Evolutionary conservation across 345 rosid genomes (phyloP).

Genomic region (Populus alba): DNA sequence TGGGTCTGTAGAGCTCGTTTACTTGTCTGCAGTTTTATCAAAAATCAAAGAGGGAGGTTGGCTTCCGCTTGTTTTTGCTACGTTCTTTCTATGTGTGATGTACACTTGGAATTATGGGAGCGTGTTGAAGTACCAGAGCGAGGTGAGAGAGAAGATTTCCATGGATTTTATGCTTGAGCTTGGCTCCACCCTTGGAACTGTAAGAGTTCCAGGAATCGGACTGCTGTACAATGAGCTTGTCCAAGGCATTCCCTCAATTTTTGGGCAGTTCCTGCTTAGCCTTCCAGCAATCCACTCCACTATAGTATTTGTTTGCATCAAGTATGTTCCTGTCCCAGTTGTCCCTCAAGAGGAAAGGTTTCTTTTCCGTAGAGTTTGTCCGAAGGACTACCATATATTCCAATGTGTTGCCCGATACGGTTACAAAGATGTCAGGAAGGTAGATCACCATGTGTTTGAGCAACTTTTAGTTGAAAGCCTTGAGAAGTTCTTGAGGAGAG

Average conservation of each 20-base stretch:
- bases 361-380: slow-evolving; percentile 83
- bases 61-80: slow-evolving; percentile 85
- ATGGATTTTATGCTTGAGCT: slow-evolving; percentile 84
- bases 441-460: slow-evolving; percentile 77
- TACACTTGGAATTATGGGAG: slow-evolving; percentile 96
- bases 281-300: slow-evolving; percentile 94
- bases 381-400: slow-evolving; percentile 92
- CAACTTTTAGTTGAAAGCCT: slow-evolving; percentile 76
- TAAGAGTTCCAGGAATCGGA: slow-evolving; percentile 83
- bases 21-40: slow-evolving; percentile 75
- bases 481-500: slow-evolving; percentile 73
- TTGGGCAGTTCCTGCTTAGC: slow-evolving; percentile 77
- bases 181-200: slow-evolving; percentile 81
- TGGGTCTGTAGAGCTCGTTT: slow-evolving; percentile 75
- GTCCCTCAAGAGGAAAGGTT: slow-evolving; percentile 90
- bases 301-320: slow-evolving; percentile 83
- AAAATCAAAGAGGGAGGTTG: slow-evolving; percentile 83
- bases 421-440: slow-evolving; percentile 84
- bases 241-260: slow-evolving; percentile 83
- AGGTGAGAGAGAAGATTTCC: slow-evolving; percentile 82
- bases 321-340: slow-evolving; percentile 87
- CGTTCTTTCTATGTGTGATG: slow-evolving; percentile 70
- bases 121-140: slow-evolving; percentile 87
- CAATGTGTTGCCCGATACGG: slow-evolving; percentile 87
- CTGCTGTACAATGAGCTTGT: slow-evolving; percentile 84